Evolutionary conservation across 1,139 yeast species (phyloP).

Genomic region (Komagataea norvegica): DNA sequence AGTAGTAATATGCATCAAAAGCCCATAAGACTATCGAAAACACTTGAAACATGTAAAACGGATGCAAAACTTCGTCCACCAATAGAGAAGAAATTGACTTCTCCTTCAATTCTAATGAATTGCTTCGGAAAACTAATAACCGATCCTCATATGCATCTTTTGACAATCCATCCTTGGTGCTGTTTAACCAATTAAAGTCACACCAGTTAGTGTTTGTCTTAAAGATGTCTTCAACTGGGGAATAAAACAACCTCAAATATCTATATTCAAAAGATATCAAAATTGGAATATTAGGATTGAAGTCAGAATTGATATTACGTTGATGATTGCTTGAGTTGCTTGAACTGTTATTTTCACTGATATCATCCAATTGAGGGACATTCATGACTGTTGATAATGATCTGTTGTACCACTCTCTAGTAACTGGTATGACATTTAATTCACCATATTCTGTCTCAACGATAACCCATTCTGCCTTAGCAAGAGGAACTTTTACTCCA

Average conservation of each 20-base stretch:
- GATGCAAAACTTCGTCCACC: slow-evolving; percentile 86
- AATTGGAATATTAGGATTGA: slow-evolving; percentile 48
- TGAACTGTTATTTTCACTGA: slow-evolving; percentile 8
- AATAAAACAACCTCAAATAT: slow-evolving; percentile 75
- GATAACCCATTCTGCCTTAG: slow-evolving; percentile 87
- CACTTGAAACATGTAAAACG: slow-evolving; percentile 90
- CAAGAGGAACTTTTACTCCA: slow-evolving; percentile 67
- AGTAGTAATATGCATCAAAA: slow-evolving; percentile 85
- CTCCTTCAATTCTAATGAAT: slow-evolving; percentile 70
- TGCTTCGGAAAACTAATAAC: slow-evolving; percentile 66
- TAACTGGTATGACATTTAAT: slow-evolving; percentile 53
- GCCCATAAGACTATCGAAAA: slow-evolving; percentile 90
- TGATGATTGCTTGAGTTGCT: slow-evolving; percentile 9
- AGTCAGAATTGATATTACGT: slow-evolving; percentile 16
- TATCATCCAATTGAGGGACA: slow-evolving; percentile 26
- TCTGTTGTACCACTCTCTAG: slow-evolving; percentile 59
- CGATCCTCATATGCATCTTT: slow-evolving; percentile 68
- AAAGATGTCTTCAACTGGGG: slow-evolving; percentile 83
- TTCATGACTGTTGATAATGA: slow-evolving; percentile 65
- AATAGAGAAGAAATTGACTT: slow-evolving; percentile 62
- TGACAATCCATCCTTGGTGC: slow-evolving; percentile 67
- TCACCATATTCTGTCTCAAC: slow-evolving; percentile 94
- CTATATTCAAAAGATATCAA: slow-evolving; percentile 73
- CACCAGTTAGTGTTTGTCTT: slow-evolving; percentile 84
- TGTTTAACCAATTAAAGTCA: slow-evolving; percentile 67